Conservation (phyloP, 2,329 filamentous ascomycete genomes). For the Magnaporthales sp. region DNA sequence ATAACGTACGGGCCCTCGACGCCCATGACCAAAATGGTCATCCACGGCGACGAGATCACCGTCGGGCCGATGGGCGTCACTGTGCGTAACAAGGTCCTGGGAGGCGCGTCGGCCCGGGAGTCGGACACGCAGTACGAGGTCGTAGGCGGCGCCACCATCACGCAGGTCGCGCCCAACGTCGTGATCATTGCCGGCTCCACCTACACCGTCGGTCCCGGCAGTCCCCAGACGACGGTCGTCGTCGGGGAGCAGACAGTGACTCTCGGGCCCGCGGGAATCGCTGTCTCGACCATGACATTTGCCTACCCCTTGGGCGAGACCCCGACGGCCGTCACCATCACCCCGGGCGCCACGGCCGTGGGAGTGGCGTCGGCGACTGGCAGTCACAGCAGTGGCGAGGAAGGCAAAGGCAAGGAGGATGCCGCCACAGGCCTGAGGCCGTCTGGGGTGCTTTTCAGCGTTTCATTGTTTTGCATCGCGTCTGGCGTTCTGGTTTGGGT, state of each 20-base stretch:
- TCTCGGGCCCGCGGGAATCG: constrained; percentile 40
- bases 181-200: constrained; percentile 41
- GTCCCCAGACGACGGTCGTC: constrained; percentile 34
- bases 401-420: constrained; percentile 9
- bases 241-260: constrained; percentile 42
- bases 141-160: constrained; percentile 43
- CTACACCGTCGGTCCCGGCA: constrained; percentile 40
- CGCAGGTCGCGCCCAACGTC: constrained; percentile 35
- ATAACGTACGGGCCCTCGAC: constrained; percentile 33
- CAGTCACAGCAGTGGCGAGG: background rate
- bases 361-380: background rate
- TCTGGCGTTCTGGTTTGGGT: background rate
- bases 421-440: constrained; percentile 8
- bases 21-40: constrained; percentile 29
- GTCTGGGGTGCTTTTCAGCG: constrained; percentile 1
- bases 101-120: constrained; percentile 27
- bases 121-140: constrained; percentile 33
- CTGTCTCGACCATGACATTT: constrained; percentile 35
- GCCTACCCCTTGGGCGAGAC: constrained; percentile 35
- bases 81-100: constrained; percentile 31
- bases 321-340: constrained; percentile 29
- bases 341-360: constrained; percentile 7
- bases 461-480: background rate
- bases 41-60: constrained; percentile 36
- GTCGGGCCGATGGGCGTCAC: constrained; percentile 37